These are phyloP conservation scores for Pistacia integerrima DNA, from an alignment of 345 rosid species.

Conservation along the genomic window DNA sequence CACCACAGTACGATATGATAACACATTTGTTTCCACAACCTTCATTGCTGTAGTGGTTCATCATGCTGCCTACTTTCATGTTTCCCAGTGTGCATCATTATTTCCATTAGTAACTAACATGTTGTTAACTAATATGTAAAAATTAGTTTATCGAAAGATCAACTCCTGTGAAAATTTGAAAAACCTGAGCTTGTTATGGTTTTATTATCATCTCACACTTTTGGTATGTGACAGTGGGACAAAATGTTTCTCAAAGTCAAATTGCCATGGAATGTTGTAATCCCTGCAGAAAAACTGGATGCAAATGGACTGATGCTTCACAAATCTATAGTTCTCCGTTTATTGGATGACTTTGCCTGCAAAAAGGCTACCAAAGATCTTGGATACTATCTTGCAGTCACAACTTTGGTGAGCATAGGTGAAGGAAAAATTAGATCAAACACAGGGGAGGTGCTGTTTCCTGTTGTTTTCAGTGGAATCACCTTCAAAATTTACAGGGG, in stretches of 20 bases:
- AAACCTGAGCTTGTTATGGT: background rate
- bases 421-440: conserved; percentile 76
- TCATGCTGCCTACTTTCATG: no score
- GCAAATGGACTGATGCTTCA: conserved; percentile 71
- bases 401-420: conserved; percentile 56
- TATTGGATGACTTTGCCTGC: conserved; percentile 61
- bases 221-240: conserved; percentile 11
- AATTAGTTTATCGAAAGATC: background rate
- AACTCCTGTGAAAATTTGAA: background rate
- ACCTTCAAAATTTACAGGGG: conserved; percentile 85
- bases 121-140: background rate
- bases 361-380: conserved; percentile 74
- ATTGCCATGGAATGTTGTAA: conserved; percentile 78
- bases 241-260: conserved; percentile 73
- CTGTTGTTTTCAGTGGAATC: conserved; percentile 65
- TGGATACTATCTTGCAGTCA: conserved; percentile 68
- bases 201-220: background rate
- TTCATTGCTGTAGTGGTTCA: background rate
- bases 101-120: background rate
- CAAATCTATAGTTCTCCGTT: conserved; percentile 54
- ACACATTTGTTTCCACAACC: background rate
- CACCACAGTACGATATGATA: background rate
- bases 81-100: background rate
- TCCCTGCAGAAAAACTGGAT: conserved; percentile 71
- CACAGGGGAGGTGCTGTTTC: conserved; percentile 77